Evolutionary conservation across 2,329 filamentous ascomycete species (phyloP).

Genomic region (Alternaria gaisen): DNA sequence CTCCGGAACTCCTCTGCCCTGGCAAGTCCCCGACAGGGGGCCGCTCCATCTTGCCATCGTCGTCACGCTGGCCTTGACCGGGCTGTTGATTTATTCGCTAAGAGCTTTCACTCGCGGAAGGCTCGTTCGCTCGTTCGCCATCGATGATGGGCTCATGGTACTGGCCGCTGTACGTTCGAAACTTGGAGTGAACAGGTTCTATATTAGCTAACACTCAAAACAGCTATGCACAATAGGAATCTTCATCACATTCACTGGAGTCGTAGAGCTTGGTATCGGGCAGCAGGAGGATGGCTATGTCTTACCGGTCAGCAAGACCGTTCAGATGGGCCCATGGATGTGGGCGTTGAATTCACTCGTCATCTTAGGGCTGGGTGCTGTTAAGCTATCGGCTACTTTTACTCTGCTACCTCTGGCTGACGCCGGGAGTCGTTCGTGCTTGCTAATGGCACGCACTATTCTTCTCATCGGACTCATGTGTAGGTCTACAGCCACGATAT

Average conservation of each 20-base stretch:
- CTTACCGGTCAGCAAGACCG: conserved; percentile 1
- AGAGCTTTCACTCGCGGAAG: conserved; percentile 57
- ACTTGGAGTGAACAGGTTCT: neutral
- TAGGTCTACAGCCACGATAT: conserved; percentile 28
- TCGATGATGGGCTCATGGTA: conserved; percentile 60
- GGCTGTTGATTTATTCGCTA: conserved; percentile 52
- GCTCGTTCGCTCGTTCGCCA: conserved; percentile 59
- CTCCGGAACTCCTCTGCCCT: conserved; percentile 16
- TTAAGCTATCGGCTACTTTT: conserved; percentile 59
- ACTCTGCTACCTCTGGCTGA: conserved; percentile 56
- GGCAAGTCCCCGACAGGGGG: conserved; percentile 41
- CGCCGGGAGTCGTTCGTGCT: conserved; percentile 47
- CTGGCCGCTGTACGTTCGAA: conserved; percentile 46
- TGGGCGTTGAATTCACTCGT: conserved; percentile 41
- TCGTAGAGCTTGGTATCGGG: conserved; percentile 52
- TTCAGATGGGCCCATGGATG: conserved; percentile 14
- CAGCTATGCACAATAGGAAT: conserved; percentile 12
- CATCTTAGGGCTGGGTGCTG: conserved; percentile 55
- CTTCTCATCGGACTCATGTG: conserved; percentile 53
- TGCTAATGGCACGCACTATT: conserved; percentile 22
- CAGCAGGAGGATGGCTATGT: conserved; percentile 41
- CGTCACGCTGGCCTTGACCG: conserved; percentile 51
- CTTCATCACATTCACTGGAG: conserved; percentile 16
- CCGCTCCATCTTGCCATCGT: conserved; percentile 53
- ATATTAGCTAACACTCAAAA: neutral